These are phyloP conservation scores for Heimioporus sp. DNA, from an alignment of 768 basidiomycete species.

Conservation along the genomic window DNA sequence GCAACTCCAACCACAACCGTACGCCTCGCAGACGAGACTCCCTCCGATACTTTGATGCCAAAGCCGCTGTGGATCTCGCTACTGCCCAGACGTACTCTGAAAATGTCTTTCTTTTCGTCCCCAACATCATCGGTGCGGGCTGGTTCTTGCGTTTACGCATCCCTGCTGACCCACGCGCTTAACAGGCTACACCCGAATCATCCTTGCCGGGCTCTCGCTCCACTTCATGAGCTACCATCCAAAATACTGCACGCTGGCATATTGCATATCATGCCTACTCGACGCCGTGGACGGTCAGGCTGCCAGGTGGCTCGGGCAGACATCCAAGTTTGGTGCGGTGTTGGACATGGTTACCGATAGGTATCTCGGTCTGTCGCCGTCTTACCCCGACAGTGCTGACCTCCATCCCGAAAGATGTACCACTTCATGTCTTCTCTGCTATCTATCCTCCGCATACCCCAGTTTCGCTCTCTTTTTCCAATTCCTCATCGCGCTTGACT, in stretches of 20 bases:
- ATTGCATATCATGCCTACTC: slow-evolving; percentile 86
- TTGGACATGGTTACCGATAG: slow-evolving; percentile 99
- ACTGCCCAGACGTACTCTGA: slow-evolving; percentile 86
- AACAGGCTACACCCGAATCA: slow-evolving; percentile 84
- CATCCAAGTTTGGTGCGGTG: slow-evolving; percentile 96
- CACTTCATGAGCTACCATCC: slow-evolving; percentile 96
- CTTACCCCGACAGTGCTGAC: background rate
- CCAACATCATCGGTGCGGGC: slow-evolving; percentile 88
- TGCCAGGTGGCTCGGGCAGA: slow-evolving; percentile 84
- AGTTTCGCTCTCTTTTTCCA: slow-evolving; percentile 84
- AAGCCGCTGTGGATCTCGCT: slow-evolving; percentile 83
- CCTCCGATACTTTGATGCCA: slow-evolving; percentile 76
- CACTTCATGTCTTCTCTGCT: slow-evolving; percentile 91
- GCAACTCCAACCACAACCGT: slow-evolving; percentile 25
- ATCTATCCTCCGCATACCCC: slow-evolving; percentile 89
- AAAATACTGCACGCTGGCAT: slow-evolving; percentile 85
- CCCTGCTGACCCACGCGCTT: background rate
- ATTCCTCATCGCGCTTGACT: slow-evolving; percentile 94
- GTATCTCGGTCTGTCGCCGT: slow-evolving; percentile 41
- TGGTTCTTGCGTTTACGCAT: background rate
- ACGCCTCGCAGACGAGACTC: slow-evolving; percentile 48
- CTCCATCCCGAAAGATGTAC: slow-evolving; percentile 70
- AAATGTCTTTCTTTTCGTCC: slow-evolving; percentile 96
- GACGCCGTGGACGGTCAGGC: slow-evolving; percentile 96
- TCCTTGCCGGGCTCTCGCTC: slow-evolving; percentile 85